Evolutionary conservation across 352 stramenopile genomes (phyloP), one percentile per base, ranked within the genome.

Genomic region (Globisporangium spinosum): DNA sequence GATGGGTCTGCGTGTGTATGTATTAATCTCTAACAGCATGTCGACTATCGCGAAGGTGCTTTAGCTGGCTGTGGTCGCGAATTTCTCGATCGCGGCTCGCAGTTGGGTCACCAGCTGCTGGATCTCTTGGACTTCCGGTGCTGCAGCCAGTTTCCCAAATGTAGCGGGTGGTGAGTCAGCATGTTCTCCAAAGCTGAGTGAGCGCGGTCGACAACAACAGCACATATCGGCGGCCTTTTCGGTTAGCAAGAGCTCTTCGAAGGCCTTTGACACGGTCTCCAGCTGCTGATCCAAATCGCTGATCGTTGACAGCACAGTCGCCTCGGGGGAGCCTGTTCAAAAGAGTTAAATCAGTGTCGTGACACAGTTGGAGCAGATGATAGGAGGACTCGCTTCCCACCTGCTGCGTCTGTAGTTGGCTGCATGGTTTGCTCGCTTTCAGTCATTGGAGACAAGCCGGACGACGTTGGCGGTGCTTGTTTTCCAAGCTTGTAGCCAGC

Each of bases 101-200:
- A 83, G 51, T 27, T 75, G 63, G 22, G 58, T 58, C 38, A 89
- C 73, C 54, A 87, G 74, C 7, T 71, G 61, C 23, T 78, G 68
- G 45, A 89, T 82, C 29, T 81, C 73, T 25, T 78, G 59, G 20
- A 87, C 59, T 45, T 87, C 74, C 25, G 71, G 51, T 17, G 69
- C 70, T 77, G 35, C n/a, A 57, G 2, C 25, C 15, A 58, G 34
- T 58, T 20, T n/a, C 20, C 38, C 27, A 38, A 58, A 51, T 51
- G 15, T 17, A 32, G 29, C 29, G 29, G 6, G 2, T 25, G 27
- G 27, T 43, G 54, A 59, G 27, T 34, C 38, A 45, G 38, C 12
- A 43, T 25, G 15, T 5, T 43, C 15, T 25, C 7, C 29, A 32
- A 40, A 43, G 43, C 1, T 9, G 17, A 23, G 43, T n/a, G 17